Conservation (phyloP, 2,329 filamentous ascomycete genomes). For the Aureobasidium sp. region DNA sequence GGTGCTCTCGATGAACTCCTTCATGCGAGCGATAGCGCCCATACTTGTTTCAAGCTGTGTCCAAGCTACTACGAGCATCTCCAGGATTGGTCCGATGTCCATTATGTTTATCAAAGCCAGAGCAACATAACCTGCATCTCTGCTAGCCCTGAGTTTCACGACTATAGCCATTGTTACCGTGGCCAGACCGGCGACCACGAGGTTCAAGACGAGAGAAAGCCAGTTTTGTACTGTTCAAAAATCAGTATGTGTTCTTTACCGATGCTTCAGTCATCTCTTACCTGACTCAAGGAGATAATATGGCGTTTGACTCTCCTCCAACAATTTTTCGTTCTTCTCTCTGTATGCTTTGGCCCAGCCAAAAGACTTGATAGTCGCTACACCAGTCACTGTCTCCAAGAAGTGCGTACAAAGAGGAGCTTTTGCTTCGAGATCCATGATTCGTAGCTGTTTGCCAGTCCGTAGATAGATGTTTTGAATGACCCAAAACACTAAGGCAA, state of each 20-base stretch:
- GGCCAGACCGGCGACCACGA: slow-evolving; percentile 33
- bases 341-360: slow-evolving; percentile 38
- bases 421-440: slow-evolving; percentile 48
- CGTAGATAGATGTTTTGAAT: slow-evolving; percentile 43
- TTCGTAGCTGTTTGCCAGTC: slow-evolving; percentile 43
- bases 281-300: slow-evolving; percentile 40
- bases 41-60: slow-evolving; percentile 53
- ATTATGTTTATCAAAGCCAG: slow-evolving; percentile 50
- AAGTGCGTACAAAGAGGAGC: slow-evolving; percentile 47
- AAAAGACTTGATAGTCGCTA: slow-evolving; percentile 47
- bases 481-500: slow-evolving; percentile 28
- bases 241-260: neutral
- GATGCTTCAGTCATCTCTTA: neutral
- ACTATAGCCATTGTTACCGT: slow-evolving; percentile 28
- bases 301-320: slow-evolving; percentile 38
- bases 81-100: slow-evolving; percentile 46
- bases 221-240: slow-evolving; percentile 34
- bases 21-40: slow-evolving; percentile 50
- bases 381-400: slow-evolving; percentile 43
- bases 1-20: slow-evolving; percentile 43
- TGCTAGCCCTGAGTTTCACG: slow-evolving; percentile 33
- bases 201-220: slow-evolving; percentile 36
- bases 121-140: slow-evolving; percentile 45
- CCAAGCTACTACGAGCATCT: slow-evolving; percentile 47
- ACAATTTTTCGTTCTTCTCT: slow-evolving; percentile 31